Evolutionary conservation across 2,329 filamentous ascomycete genomes (phyloP).

Genomic region (Blastomyces silverae): DNA sequence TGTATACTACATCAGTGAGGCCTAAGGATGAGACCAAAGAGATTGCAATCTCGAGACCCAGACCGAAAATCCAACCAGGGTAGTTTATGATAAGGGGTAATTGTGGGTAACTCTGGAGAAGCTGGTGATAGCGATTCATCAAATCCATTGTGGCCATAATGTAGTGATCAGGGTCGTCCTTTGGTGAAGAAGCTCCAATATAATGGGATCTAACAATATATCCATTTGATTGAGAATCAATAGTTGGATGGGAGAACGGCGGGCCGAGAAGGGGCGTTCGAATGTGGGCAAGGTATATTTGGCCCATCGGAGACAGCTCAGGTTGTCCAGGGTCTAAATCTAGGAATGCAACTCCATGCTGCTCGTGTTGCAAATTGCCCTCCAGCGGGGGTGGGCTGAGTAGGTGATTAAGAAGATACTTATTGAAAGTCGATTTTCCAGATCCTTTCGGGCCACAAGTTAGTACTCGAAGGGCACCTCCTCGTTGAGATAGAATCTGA

Average conservation of each 20-base stretch:
- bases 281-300: slow-evolving; percentile 52
- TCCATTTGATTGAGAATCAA: slow-evolving; percentile 32
- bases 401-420: slow-evolving; percentile 51
- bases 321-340: slow-evolving; percentile 56
- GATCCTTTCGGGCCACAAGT: slow-evolving; percentile 51
- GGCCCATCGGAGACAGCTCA: slow-evolving; percentile 54
- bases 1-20: slow-evolving; percentile 49
- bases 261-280: slow-evolving; percentile 49
- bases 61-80: slow-evolving; percentile 50
- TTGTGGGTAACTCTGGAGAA: slow-evolving; percentile 37
- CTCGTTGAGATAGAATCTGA: slow-evolving; percentile 40
- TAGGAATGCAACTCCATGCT: slow-evolving; percentile 47
- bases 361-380: slow-evolving; percentile 28
- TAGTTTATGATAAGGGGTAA: slow-evolving; percentile 53
- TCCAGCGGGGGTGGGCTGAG: slow-evolving; percentile 38
- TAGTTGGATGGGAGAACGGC: slow-evolving; percentile 48
- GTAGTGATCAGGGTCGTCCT: slow-evolving; percentile 53
- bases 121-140: slow-evolving; percentile 42
- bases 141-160: slow-evolving; percentile 48
- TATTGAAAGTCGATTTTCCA: slow-evolving; percentile 56
- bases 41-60: slow-evolving; percentile 45
- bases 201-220: slow-evolving; percentile 47
- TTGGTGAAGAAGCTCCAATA: slow-evolving; percentile 48
- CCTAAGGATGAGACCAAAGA: slow-evolving; percentile 43
- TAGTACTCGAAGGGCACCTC: slow-evolving; percentile 39